Percentiles rank a stretch among this genome's conserved stretches.
These are phyloP conservation scores for Linum tenue DNA, from an alignment of 345 rosid genomes.

Conservation along the genomic window DNA sequence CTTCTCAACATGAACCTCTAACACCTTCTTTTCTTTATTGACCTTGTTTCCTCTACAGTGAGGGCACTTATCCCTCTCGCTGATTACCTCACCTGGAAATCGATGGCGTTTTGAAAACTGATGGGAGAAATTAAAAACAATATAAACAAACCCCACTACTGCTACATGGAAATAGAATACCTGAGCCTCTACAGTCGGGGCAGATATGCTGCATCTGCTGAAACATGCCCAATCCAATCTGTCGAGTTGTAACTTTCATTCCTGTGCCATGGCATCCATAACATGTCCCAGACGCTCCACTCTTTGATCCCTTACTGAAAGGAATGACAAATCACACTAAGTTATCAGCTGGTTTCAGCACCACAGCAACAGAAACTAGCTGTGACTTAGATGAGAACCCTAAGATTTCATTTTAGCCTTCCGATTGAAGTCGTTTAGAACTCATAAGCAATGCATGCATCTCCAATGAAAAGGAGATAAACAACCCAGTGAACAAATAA, in stretches of 20 bases:
- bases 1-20: slow-evolving; percentile 49
- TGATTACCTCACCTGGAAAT: slow-evolving; percentile 40
- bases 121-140: background rate
- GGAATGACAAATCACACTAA: background rate
- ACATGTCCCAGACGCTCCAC: slow-evolving; percentile 38
- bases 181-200: slow-evolving; percentile 48
- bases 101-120: background rate
- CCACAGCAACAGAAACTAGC: background rate
- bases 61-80: slow-evolving; percentile 44
- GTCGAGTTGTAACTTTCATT: slow-evolving; percentile 41
- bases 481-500: background rate
- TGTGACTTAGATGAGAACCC: background rate
- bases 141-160: no score
- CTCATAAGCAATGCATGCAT: background rate
- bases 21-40: slow-evolving; percentile 42
- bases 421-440: background rate
- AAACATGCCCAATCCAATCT: slow-evolving; percentile 38
- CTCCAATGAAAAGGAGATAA: background rate
- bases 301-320: slow-evolving; percentile 52
- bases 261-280: slow-evolving; percentile 54
- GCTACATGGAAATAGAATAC: slow-evolving; percentile 10
- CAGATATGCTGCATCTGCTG: slow-evolving; percentile 61
- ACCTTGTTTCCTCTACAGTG: slow-evolving; percentile 45
- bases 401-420: background rate
- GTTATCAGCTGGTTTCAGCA: background rate